Evolutionary conservation across 495 filamentous ascomycete species (phyloP), one percentile per base, ranked within the genome.

Genomic region (Penicillium antarcticum): DNA sequence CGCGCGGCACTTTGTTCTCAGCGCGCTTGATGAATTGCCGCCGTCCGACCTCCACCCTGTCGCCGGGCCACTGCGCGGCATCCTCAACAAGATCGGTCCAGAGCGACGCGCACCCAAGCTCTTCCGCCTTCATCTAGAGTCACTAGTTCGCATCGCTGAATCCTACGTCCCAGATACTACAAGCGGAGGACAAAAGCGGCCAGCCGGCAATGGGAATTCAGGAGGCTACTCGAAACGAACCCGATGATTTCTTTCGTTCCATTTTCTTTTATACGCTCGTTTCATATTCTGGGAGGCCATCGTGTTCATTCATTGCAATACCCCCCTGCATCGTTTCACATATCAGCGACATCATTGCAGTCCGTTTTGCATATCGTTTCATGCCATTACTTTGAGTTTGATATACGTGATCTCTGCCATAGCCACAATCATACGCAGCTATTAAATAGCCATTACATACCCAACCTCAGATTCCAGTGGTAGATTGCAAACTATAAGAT

Each of bases 1-100:
- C 36, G 56, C 48, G 4, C 65, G 66, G 10, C 64, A 64, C 26
- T 79, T 80, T 44, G 62, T 78, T 13, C 51, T 80, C 19, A 69
- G 76, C 56, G 70, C 63, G 12, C 66, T 80, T 12, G 67, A 67
- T 29, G 31, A 60, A 9, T 60, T 78, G 7, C 61, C 68, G 5
- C 52, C 62, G 11, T 46, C 60, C 3, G 66, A 67, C 48, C 66
- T 77, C 2, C 39, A 57, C 17, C 69, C 66, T 42, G 69, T 66
- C 43, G 47, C 58, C 13, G 48, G 55, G 10, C 68, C 51, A 17
- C 57, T 79, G 23, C 57, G 55, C n/a, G 64, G 64, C 11, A 58
- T 69, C 8, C 68, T 72, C 7, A 53, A 62, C n/a, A 68, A 63
- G 48, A 59, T 69, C 39, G 73, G 68, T 74, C 21, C 26, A 1